Conservation (phyloP, 1,284 basidiomycete species). For the Coniophora puteana region DNA sequence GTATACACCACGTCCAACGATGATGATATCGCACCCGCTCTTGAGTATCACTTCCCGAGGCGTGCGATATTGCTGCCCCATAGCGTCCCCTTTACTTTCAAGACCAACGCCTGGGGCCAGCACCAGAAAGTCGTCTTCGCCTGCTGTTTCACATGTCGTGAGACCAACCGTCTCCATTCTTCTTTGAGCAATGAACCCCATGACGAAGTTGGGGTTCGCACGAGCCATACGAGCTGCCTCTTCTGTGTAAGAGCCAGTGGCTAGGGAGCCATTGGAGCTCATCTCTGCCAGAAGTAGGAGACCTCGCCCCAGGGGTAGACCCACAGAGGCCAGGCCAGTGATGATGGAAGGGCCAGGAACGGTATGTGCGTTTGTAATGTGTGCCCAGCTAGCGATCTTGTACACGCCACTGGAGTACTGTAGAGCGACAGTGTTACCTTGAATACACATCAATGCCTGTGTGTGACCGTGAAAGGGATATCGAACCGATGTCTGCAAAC, state of each 20-base stretch:
- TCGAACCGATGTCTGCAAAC: constrained; percentile 95
- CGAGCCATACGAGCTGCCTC: constrained; percentile 87
- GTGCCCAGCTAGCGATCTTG: constrained; percentile 94
- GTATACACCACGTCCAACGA: constrained; percentile 96
- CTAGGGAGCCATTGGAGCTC: constrained; percentile 88
- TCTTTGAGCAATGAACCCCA: constrained; percentile 93
- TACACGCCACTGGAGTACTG: constrained; percentile 95
- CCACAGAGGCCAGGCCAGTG: constrained; percentile 83
- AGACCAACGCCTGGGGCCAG: constrained; percentile 93
- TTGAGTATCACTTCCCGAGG: constrained; percentile 83
- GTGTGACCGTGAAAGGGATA: background rate
- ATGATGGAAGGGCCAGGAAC: constrained; percentile 95
- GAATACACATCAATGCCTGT: constrained; percentile 4
- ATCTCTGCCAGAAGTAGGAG: constrained; percentile 95
- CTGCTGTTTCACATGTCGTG: constrained; percentile 24
- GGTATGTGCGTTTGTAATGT: constrained; percentile 96
- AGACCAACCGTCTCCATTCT: constrained; percentile 71
- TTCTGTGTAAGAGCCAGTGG: constrained; percentile 82
- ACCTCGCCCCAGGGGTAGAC: constrained; percentile 76
- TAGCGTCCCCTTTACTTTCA: constrained; percentile 77
- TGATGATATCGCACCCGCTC: constrained; percentile 95
- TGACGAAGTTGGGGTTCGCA: constrained; percentile 79
- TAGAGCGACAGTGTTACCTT: constrained; percentile 94
- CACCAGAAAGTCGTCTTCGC: constrained; percentile 80
- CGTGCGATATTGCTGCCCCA: constrained; percentile 97